These are phyloP conservation scores for Erythrobasidium hasegawianum DNA, from an alignment of 1,284 basidiomycete genomes.

Conservation along the genomic window DNA sequence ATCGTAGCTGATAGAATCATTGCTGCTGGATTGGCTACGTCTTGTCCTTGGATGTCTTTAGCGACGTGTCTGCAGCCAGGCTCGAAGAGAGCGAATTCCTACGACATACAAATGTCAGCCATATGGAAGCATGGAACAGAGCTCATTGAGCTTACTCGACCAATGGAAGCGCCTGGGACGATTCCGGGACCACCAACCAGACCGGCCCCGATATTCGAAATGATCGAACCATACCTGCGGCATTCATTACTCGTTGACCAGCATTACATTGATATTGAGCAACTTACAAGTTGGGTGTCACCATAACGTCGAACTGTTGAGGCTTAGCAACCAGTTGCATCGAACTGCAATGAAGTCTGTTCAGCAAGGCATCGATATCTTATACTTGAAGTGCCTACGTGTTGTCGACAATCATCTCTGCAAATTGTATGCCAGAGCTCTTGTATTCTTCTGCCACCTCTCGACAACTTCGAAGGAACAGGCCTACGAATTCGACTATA, in stretches of 20 bases:
- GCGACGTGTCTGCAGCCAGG: conserved; percentile 98
- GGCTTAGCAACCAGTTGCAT: conserved; percentile 98
- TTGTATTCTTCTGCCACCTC: conserved; percentile 90
- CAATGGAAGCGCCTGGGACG: conserved; percentile 97
- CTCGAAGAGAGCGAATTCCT: conserved; percentile 98
- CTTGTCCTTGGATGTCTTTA: conserved; percentile 74
- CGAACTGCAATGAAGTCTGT: conserved; percentile 56
- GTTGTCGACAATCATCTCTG: conserved; percentile 79
- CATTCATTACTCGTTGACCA: not conserved
- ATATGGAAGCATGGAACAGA: not conserved
- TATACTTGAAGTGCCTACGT: conserved; percentile 37
- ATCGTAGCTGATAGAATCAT: conserved; percentile 98
- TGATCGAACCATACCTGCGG: conserved; percentile 82
- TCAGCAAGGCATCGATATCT: not conserved
- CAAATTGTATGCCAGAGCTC: conserved; percentile 82
- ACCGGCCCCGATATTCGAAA: conserved; percentile 96
- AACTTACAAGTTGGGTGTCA: conserved; percentile 76
- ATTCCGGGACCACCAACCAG: conserved; percentile 97
- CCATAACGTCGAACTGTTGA: conserved; percentile 97
- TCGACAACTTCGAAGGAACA: conserved; percentile 99
- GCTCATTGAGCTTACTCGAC: conserved; percentile 61
- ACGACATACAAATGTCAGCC: conserved; percentile 7
- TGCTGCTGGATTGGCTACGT: conserved; percentile 84
- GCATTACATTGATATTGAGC: conserved; percentile 12
- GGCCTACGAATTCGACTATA: too few relatives aligned